Evolutionary conservation across 345 rosid genomes (phyloP).

Genomic region (Rubroshorea leprosula): DNA sequence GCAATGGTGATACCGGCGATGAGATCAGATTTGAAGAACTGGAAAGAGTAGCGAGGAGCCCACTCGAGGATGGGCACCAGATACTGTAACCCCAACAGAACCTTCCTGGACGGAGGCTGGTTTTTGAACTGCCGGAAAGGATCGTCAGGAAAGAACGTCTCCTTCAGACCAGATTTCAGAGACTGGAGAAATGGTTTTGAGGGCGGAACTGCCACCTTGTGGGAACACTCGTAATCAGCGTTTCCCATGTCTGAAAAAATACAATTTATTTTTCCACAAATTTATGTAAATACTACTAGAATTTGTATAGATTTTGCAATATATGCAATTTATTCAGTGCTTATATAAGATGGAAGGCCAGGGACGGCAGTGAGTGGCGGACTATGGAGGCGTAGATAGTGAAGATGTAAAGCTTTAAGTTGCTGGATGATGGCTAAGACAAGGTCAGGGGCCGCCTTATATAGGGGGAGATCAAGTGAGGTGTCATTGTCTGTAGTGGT

Average conservation of each 20-base stretch:
- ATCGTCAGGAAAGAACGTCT: slow-evolving; percentile 90
- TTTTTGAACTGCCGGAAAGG: slow-evolving; percentile 80
- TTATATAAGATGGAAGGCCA: too few species aligned
- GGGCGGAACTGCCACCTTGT: slow-evolving; percentile 59
- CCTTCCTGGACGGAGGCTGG: slow-evolving; percentile 44
- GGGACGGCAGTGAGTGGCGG: too few species aligned
- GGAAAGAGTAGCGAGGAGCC: slow-evolving; percentile 82
- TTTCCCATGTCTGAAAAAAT: slow-evolving; percentile 24
- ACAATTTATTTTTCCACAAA: too few species aligned
- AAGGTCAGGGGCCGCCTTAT: neutral
- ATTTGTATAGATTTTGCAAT: too few species aligned
- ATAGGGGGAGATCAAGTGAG: slow-evolving; percentile 5
- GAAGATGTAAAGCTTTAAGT: too few species aligned
- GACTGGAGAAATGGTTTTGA: slow-evolving; percentile 66
- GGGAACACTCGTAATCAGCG: slow-evolving; percentile 34
- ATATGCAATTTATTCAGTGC: too few species aligned
- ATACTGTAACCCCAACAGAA: slow-evolving; percentile 57
- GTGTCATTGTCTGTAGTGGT: too few species aligned
- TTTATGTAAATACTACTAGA: too few species aligned
- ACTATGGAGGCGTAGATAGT: too few species aligned
- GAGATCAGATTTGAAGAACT: slow-evolving; percentile 72
- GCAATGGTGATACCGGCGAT: slow-evolving; percentile 89
- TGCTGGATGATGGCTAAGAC: too few species aligned
- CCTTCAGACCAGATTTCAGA: slow-evolving; percentile 55
- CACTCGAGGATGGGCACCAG: slow-evolving; percentile 77